A percentile compares a stretch with the other conserved stretches of the same genome.
Conservation (phyloP, 2,329 filamentous ascomycete species). For the Hymenoscyphus repandus region DNA sequence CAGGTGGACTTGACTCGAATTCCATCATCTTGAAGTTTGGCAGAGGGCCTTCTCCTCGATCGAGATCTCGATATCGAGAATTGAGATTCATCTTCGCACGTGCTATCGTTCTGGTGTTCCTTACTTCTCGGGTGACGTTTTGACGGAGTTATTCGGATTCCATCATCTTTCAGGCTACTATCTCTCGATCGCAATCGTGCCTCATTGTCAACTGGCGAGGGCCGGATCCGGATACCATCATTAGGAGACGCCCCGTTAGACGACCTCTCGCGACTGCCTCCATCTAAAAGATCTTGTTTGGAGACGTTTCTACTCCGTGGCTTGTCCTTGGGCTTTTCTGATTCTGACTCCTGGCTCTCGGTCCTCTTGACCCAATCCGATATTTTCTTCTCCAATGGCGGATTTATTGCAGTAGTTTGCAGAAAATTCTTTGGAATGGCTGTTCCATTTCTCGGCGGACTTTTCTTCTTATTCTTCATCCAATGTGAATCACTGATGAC, state of each 20-base stretch:
- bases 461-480: constrained; percentile 53
- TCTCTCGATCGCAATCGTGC: constrained; percentile 10
- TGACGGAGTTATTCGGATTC: constrained; percentile 8
- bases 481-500: constrained; percentile 93
- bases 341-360: constrained; percentile 7
- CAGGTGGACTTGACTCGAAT: constrained; percentile 21
- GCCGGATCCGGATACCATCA: constrained; percentile 39
- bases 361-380: constrained; percentile 50
- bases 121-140: background rate
- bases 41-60: background rate
- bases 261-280: constrained; percentile 5
- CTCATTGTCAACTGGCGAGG: constrained; percentile 24
- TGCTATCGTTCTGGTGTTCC: constrained; percentile 13
- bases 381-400: constrained; percentile 53
- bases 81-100: constrained; percentile 17
- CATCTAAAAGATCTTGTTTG: constrained; percentile 3
- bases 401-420: constrained; percentile 47
- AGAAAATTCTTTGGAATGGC: constrained; percentile 54
- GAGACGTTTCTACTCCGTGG: constrained; percentile 7
- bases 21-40: constrained; percentile 2
- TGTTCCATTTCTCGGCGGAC: constrained; percentile 37
- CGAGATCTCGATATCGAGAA: constrained; percentile 1
- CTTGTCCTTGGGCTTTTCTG: constrained; percentile 5
- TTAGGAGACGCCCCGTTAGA: constrained; percentile 27
- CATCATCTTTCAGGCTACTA: constrained; percentile 12